A percentile compares a stretch with the other conserved stretches of the same genome.
These are phyloP conservation scores for Creolimax fragrantissima DNA, from an alignment of 78 protist genomes.

Conservation along the genomic window DNA sequence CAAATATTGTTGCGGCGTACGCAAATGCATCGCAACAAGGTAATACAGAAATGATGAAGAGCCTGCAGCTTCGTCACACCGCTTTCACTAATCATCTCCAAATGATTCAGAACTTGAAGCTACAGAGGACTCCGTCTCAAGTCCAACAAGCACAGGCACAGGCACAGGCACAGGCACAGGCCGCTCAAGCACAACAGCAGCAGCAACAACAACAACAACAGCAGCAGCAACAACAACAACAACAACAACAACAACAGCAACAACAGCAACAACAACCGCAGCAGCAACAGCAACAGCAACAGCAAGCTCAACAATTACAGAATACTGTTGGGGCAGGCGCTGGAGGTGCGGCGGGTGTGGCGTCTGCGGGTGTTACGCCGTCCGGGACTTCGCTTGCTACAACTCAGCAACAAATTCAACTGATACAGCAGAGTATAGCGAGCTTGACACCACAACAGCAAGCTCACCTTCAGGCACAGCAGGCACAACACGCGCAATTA, in stretches of 20 bases:
- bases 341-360: no score
- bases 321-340: no score
- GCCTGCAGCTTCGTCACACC: background rate
- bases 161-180: background rate
- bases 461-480: no score
- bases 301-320: no score
- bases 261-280: background rate
- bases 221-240: background rate
- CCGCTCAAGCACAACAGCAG: background rate
- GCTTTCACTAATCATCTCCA: background rate
- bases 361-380: no score
- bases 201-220: background rate
- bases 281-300: background rate
- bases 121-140: background rate
- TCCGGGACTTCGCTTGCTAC: no score
- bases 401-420: no score
- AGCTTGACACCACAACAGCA: no score
- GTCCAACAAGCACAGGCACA: background rate
- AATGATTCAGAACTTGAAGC: background rate
- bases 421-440: no score
- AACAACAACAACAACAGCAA: background rate
- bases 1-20: background rate
- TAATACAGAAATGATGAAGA: background rate
- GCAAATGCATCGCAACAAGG: background rate
- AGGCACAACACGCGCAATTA: no score